Conservation (phyloP, 768 basidiomycete genomes). For the Cantharellus cinnabarinus region DNA sequence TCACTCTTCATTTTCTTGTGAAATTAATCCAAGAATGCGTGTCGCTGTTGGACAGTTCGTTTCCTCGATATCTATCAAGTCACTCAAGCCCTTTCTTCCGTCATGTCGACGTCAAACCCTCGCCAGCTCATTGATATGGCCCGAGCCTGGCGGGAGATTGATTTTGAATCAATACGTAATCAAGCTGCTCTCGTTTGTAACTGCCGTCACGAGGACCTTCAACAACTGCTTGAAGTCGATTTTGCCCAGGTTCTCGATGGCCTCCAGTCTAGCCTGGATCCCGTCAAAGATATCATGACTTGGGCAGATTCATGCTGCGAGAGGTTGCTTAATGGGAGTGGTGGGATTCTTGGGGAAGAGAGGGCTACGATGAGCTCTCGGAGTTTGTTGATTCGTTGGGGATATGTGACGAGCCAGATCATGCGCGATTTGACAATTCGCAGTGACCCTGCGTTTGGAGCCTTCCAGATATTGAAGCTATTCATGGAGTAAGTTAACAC, state of each 20-base stretch:
- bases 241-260: constrained; percentile 60
- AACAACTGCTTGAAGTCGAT: constrained; percentile 69
- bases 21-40: background rate
- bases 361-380: constrained; percentile 66
- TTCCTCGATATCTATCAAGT: constrained; percentile 87
- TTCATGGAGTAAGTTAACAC: constrained; percentile 60
- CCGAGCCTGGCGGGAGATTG: constrained; percentile 69
- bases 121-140: constrained; percentile 75
- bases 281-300: constrained; percentile 69
- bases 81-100: constrained; percentile 73
- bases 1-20: constrained; percentile 18
- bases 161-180: constrained; percentile 80
- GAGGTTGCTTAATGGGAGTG: constrained; percentile 46
- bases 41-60: constrained; percentile 33
- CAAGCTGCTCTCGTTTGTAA: constrained; percentile 88
- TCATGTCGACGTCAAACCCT: constrained; percentile 66
- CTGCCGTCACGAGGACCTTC: constrained; percentile 74
- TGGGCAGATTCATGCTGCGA: constrained; percentile 88
- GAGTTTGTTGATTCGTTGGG: constrained; percentile 77
- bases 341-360: constrained; percentile 42
- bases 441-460: constrained; percentile 80
- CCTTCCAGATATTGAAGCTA: constrained; percentile 79
- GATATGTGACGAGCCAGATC: constrained; percentile 80
- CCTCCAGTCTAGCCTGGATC: constrained; percentile 49
- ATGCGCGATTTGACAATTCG: constrained; percentile 90